Conservation (phyloP, 1,139 yeast genomes). For the Yamadazyma atmosphaerica region DNA sequence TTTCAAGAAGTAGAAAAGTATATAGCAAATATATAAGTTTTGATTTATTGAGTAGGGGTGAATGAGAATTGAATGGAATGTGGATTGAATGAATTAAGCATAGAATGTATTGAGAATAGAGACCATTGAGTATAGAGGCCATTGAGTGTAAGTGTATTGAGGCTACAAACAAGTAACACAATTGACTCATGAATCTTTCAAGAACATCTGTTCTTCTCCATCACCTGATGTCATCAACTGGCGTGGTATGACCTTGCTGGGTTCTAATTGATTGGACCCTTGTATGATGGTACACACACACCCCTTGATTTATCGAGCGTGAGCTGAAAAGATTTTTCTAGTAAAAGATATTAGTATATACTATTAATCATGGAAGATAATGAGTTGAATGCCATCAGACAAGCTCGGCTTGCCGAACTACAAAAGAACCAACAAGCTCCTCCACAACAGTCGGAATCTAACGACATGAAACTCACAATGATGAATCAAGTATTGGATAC, state of each 20-base stretch:
- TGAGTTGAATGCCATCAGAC: slow-evolving; percentile 84
- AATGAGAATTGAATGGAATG: neutral
- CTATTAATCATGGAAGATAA: slow-evolving; percentile 64
- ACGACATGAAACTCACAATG: slow-evolving; percentile 38
- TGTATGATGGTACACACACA: neutral
- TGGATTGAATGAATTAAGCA: too few species aligned
- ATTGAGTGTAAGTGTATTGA: too few species aligned
- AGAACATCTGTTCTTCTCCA: too few species aligned
- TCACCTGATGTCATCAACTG: too few species aligned
- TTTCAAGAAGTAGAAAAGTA: slow-evolving; percentile 37
- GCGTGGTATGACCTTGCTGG: neutral
- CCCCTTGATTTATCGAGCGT: neutral
- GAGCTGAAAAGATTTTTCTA: neutral
- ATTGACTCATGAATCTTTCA: too few species aligned
- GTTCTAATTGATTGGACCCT: neutral
- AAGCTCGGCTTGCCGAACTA: slow-evolving; percentile 82
- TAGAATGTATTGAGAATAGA: too few species aligned
- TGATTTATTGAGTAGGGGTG: neutral
- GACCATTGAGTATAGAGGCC: too few species aligned
- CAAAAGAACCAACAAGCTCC: slow-evolving; percentile 57
- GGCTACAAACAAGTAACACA: too few species aligned
- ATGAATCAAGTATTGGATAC: slow-evolving; percentile 75
- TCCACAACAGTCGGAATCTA: slow-evolving; percentile 18
- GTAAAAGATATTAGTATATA: too few species aligned
- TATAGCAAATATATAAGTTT: neutral